Base-by-base conservation (phyloP, 805 yeast species). In the Starmera amethionina region DNA sequence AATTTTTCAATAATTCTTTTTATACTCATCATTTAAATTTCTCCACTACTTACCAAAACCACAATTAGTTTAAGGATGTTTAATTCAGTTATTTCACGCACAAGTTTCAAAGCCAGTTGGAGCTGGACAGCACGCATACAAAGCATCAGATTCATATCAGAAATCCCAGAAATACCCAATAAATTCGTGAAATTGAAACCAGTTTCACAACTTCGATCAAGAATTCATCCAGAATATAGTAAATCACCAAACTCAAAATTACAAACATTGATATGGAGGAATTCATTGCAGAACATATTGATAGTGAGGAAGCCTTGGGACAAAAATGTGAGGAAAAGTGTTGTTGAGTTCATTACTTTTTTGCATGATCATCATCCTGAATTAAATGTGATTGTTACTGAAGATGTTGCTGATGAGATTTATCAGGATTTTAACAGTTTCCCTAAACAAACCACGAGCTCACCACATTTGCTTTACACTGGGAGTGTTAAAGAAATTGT, bases 241-340 rank as follows among this genome's bases (percentile, higher is more conserved):
- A 62, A 68, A 3, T 63, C 75, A 11, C 70, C 81, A 8, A 73
- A 74, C 46, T 76, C 84, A 8, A 79, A 79, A 50, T 66, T 82
- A 36, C 77, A 75, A 47, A 68, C 74, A 25, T 55, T 88, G 35
- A 60, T 74, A 11, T 87, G 96, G 96, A 68, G 72, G n/a, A 56
- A 63, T 13, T 83, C 86, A 1, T 72, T 86, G 10, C 75, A 77
- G 44, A 90, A 89, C 55, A 75, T 90, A 9, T 71, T 82, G 40
- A 67, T 90, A 14, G 85, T 86, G 28, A 89, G 88, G 60, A 90
- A 90, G 55, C 96, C 96, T 2, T 77, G 84, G 79, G 75, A 85
- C 38, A 58, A 63, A 2, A 62, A 65, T 8, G 94, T 86, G 4
- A 66, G 79, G 12, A 62, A 65, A 7, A 87, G 93, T 4, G 75